Conservation (phyloP, 148 eudicot genomes). For the Nyssa sinensis region DNA sequence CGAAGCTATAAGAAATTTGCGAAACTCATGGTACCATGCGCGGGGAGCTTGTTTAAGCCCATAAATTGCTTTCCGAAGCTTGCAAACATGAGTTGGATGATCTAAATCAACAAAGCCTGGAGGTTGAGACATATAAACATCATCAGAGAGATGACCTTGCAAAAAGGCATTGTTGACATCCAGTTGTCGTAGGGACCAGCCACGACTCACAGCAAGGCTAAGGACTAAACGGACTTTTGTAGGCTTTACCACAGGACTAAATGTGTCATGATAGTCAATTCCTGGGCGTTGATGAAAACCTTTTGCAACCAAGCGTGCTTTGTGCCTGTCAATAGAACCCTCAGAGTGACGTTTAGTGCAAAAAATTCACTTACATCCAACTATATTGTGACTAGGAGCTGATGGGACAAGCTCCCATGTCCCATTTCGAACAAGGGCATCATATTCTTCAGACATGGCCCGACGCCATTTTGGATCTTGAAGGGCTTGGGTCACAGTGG, state of each 20-base stretch:
- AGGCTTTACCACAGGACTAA: conserved; percentile 4
- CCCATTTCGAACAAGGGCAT: not conserved
- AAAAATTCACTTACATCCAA: conserved; percentile 15
- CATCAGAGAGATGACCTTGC: not conserved
- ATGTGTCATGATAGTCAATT: conserved; percentile 9
- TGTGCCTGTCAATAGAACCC: conserved; percentile 11
- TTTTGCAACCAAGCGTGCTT: no score
- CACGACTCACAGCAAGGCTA: no score
- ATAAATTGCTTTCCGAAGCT: no score
- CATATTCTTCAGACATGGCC: no score
- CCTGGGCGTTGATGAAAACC: no score
- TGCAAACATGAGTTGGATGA: no score
- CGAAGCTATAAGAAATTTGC: not conserved
- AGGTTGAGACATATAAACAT: conserved; percentile 12
- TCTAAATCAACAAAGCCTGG: conserved; percentile 5
- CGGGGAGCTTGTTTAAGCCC: conserved; percentile 10
- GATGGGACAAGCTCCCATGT: conserved; percentile 7
- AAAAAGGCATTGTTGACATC: no score
- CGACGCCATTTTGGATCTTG: no score
- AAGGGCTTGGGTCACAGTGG: not conserved
- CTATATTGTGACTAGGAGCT: not conserved
- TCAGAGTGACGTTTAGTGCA: no score
- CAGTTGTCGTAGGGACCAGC: no score
- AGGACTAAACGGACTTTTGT: no score
- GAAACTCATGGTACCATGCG: conserved; percentile 8